Evolutionary conservation across 169 alveolate genomes (phyloP).

Genomic region (Blepharisma undulans): DNA sequence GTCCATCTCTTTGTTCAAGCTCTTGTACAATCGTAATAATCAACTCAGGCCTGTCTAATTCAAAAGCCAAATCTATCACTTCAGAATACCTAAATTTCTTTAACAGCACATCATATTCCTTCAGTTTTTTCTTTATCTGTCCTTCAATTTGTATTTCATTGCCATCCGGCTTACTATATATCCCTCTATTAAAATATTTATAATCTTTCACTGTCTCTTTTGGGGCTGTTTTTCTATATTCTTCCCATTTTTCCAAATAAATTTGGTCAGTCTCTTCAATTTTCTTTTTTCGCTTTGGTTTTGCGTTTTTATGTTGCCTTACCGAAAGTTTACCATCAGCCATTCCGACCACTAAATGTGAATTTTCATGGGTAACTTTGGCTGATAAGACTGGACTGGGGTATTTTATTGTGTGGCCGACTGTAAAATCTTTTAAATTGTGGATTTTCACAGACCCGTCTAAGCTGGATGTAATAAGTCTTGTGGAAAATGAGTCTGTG

Average conservation of each 20-base stretch:
- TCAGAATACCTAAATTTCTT: not conserved
- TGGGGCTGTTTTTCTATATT: not conserved
- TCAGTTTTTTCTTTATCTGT: not conserved
- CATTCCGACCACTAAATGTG: conserved; percentile 25
- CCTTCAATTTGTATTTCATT: not conserved
- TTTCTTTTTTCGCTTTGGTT: not conserved
- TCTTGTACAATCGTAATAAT: conserved; percentile 14
- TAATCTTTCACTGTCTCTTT: not conserved
- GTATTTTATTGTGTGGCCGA: conserved; percentile 5
- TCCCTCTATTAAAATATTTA: conserved; percentile 29
- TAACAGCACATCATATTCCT: conserved; percentile 11
- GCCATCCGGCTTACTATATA: not conserved
- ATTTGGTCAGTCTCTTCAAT: not conserved
- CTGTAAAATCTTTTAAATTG: not conserved
- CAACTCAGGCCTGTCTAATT: not conserved
- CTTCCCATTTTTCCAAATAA: conserved; percentile 31
- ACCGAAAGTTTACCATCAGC: conserved; percentile 36
- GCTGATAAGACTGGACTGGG: conserved; percentile 27
- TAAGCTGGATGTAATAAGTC: conserved; percentile 4
- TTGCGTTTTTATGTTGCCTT: conserved; percentile 15
- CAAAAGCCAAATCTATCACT: conserved; percentile 25
- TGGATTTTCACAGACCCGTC: conserved; percentile 26
- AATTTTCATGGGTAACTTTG: not conserved
- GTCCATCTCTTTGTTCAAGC: conserved; percentile 19
- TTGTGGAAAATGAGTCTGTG: not conserved